Percentiles rank a stretch among this genome's conserved stretches.
phyloP scores from a whole-genome alignment of 2,329 filamentous ascomycete species.

The Aspergillus transmontanensis region DNA sequence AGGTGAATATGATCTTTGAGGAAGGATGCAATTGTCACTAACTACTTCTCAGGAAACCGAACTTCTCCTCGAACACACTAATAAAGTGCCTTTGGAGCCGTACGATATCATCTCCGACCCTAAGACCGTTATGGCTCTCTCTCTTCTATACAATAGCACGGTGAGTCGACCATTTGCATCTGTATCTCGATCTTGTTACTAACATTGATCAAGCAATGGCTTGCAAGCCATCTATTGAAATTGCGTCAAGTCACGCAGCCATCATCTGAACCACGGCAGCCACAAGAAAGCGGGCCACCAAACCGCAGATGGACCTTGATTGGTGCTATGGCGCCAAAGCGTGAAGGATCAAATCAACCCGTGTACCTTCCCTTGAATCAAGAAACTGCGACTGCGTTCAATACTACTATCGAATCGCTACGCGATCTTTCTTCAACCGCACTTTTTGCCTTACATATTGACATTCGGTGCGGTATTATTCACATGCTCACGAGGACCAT shows the following conservation, averaged over 20 bases:
- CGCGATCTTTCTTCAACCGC: conserved; percentile 77
- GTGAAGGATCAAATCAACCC: conserved; percentile 60
- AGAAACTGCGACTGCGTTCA: conserved; percentile 84
- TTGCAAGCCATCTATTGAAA: conserved; percentile 78
- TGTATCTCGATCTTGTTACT: conserved; percentile 10
- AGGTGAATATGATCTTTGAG: conserved; percentile 41
- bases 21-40: not conserved
- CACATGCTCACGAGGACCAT: conserved; percentile 72
- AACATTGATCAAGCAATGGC: conserved; percentile 67
- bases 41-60: conserved; percentile 50
- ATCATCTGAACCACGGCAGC: conserved; percentile 59
- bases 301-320: conserved; percentile 83
- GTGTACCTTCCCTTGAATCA: conserved; percentile 86
- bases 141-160: conserved; percentile 94
- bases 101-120: conserved; percentile 88
- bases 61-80: conserved; percentile 55
- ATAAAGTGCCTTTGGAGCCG: conserved; percentile 66
- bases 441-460: conserved; percentile 83
- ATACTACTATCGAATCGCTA: conserved; percentile 81
- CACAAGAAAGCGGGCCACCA: conserved; percentile 51
- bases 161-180: conserved; percentile 29
- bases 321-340: conserved; percentile 60
- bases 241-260: conserved; percentile 79
- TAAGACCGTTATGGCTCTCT: conserved; percentile 81
- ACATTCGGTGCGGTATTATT: conserved; percentile 82